phyloP scores from a whole-genome alignment of 371 early-diverging fungal genomes.

The Mortierella sp. region DNA sequence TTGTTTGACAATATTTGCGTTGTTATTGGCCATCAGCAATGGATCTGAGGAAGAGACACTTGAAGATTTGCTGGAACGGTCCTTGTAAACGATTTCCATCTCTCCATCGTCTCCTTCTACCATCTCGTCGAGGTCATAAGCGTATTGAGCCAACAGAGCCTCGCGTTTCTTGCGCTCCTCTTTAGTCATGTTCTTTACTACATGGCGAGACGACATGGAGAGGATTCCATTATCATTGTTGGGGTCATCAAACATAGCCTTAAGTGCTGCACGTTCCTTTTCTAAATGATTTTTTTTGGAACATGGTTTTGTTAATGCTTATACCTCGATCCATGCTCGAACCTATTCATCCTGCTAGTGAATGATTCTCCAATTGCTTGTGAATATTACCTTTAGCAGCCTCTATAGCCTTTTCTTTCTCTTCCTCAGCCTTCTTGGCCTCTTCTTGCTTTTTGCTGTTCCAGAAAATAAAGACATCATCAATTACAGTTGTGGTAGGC shows the following conservation, averaged over 20 bases:
- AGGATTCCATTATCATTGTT: slow-evolving; percentile 24
- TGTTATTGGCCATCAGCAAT: slow-evolving; percentile 62
- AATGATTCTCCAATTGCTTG: not conserved
- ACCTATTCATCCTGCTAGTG: not conserved
- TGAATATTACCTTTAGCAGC: slow-evolving; percentile 59
- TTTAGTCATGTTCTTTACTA: slow-evolving; percentile 57
- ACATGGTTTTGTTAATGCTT: not conserved
- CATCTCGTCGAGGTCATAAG: slow-evolving; percentile 63
- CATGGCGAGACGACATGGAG: slow-evolving; percentile 54
- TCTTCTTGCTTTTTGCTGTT: slow-evolving; percentile 43
- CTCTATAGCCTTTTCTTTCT: slow-evolving; percentile 58
- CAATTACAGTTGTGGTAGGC: slow-evolving; percentile 30
- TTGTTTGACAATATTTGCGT: slow-evolving; percentile 64
- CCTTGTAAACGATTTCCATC: slow-evolving; percentile 53
- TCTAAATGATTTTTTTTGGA: slow-evolving; percentile 13
- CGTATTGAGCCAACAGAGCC: slow-evolving; percentile 64
- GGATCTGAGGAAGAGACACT: slow-evolving; percentile 49
- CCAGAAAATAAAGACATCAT: slow-evolving; percentile 48
- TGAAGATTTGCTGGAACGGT: slow-evolving; percentile 29
- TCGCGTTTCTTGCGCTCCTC: slow-evolving; percentile 69
- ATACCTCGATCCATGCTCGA: not conserved
- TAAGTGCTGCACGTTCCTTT: slow-evolving; percentile 37
- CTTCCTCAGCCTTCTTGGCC: slow-evolving; percentile 58
- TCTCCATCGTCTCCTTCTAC: slow-evolving; percentile 52
- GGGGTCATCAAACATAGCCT: slow-evolving; percentile 19